Conservation (phyloP, 2,329 filamentous ascomycete genomes). For the Clonostachys byssicola region DNA sequence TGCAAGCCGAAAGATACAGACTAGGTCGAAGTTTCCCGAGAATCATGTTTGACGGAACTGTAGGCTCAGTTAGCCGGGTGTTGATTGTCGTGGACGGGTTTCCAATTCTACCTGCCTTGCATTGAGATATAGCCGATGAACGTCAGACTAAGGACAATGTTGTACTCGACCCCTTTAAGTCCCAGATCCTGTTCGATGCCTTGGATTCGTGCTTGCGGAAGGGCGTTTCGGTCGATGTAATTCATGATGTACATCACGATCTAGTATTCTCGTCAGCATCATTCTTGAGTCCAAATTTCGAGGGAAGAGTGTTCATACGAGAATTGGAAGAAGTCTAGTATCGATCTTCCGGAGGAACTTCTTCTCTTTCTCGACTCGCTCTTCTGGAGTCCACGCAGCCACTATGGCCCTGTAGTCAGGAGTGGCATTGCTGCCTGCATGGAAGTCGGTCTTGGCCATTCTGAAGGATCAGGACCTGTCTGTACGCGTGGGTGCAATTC, state of each 20-base stretch:
- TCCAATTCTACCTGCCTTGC: conserved; percentile 12
- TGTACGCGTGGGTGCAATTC: too few relatives aligned
- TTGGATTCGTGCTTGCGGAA: conserved; percentile 30
- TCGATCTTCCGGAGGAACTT: conserved; percentile 59
- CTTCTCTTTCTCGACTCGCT: conserved; percentile 42
- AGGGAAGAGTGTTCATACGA: conserved; percentile 19
- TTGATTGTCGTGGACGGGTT: neutral
- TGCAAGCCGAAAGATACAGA: conserved; percentile 23
- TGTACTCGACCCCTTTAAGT: conserved; percentile 31
- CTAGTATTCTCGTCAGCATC: neutral
- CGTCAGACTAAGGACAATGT: conserved; percentile 22
- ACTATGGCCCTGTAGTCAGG: conserved; percentile 11
- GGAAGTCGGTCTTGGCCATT: too few relatives aligned
- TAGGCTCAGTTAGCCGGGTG: conserved; percentile 5
- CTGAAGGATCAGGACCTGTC: too few relatives aligned
- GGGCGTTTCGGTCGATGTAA: conserved; percentile 39
- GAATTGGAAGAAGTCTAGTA: conserved; percentile 50
- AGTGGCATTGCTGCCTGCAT: too few relatives aligned
- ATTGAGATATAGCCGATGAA: conserved; percentile 28
- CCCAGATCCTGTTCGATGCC: conserved; percentile 37
- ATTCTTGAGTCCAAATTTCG: too few relatives aligned
- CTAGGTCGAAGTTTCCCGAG: conserved; percentile 36
- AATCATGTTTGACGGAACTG: conserved; percentile 40
- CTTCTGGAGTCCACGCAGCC: conserved; percentile 27
- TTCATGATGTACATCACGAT: conserved; percentile 24